Base-by-base conservation (phyloP, 345 rosid species). In the Eucalyptus curtisii region DNA sequence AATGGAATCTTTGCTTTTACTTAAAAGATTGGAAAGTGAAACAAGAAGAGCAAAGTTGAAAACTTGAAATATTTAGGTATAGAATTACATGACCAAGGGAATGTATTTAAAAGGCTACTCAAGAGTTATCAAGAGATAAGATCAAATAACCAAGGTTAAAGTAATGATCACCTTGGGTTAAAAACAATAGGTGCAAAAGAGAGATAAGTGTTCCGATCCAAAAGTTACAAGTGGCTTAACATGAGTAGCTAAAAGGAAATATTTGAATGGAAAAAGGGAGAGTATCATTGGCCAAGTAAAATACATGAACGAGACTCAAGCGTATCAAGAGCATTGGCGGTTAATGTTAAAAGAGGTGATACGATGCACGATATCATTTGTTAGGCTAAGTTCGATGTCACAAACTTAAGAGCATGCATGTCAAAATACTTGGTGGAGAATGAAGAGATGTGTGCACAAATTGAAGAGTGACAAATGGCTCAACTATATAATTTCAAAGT, bases 271-370 rank as follows among this genome's bases (percentile, higher is more conserved):
- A 55, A 55, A 55, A 24, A 55, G 61, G 27, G 13, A 55, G 27
- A 55, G 61, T 10, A 55, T 9, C 6, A 24, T 27, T 27, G 66
- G 31, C 31, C n/a, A 59, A 59, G 7, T n/a, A 20, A 59, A 59
- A 12, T n/a, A 20, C 42, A 33, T 33, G 42, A 68, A 33, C 1
- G 40, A n/a, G 76, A n/a, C 76, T 66, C 6, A 0, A 66, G 8
- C 37, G 0, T 16, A 68, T 16, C 24, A 5, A 3, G 42, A 68
- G 80, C 13, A 55, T 55, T 2, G 27, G 5, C 1, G 0, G 22
- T 8, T 16, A 3, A 68, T 31, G 1, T 15, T 30, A 64, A 64
- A 52, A 19, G 53, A 50, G 53, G 57, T 52, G 57, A 52, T 52
- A 52, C 1, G 24, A 52, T 19, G 25, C 25, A 52, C 1, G 25